Conservation (phyloP, 331 rosid genomes). For the Dryas integrifolia region DNA sequence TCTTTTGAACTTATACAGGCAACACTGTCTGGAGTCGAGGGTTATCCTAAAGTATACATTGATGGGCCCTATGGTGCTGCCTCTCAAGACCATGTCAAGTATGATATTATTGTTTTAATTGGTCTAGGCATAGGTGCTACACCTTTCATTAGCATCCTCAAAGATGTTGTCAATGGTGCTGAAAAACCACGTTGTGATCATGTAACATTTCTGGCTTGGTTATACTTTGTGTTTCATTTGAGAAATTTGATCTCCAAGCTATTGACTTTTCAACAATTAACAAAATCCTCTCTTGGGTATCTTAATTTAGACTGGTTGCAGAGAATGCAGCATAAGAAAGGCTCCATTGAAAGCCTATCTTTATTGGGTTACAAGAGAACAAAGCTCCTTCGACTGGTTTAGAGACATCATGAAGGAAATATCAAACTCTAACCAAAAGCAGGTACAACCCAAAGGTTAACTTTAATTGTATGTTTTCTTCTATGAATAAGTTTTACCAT, state of each 20-base stretch:
- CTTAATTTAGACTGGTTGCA: slow-evolving; percentile 45
- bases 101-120: slow-evolving; percentile 63
- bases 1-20: slow-evolving; percentile 40
- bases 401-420: slow-evolving; percentile 68
- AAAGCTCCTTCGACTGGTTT: slow-evolving; percentile 90
- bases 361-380: slow-evolving; percentile 87
- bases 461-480: neutral
- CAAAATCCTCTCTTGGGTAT: neutral
- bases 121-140: slow-evolving; percentile 94
- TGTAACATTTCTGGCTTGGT: slow-evolving; percentile 35
- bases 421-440: slow-evolving; percentile 46
- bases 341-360: slow-evolving; percentile 71
- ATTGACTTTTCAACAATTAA: no score
- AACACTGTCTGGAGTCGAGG: slow-evolving; percentile 32
- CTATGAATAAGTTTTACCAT: slow-evolving; percentile 20
- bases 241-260: neutral
- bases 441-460: slow-evolving; percentile 40
- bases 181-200: slow-evolving; percentile 28
- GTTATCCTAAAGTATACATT: slow-evolving; percentile 65
- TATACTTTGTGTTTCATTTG: neutral
- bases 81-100: slow-evolving; percentile 82
- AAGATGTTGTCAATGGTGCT: slow-evolving; percentile 50
- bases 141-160: slow-evolving; percentile 86
- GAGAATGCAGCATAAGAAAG: slow-evolving; percentile 45
- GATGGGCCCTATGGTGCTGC: slow-evolving; percentile 93